A percentile compares a stretch with the other conserved stretches of the same genome.
Conservation (phyloP, 306 rosid genomes). For the Sicyos baderoa region DNA sequence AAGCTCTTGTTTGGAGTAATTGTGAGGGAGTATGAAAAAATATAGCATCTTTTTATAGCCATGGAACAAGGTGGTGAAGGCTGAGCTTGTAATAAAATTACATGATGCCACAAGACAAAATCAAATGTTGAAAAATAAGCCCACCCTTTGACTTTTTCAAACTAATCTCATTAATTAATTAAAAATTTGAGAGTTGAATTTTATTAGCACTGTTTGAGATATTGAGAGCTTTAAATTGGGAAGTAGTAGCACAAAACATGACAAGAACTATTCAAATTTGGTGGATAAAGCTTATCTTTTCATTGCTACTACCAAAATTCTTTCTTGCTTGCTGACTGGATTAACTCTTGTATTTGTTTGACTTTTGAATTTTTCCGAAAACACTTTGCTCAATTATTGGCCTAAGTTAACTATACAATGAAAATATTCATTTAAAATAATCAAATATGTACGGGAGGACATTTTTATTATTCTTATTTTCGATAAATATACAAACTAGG, state of each 20-base stretch:
- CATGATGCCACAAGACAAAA: background rate
- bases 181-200: conserved; percentile 4
- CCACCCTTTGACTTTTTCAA: conserved; percentile 8
- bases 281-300: background rate
- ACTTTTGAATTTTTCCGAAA: too few relatives aligned
- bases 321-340: too few relatives aligned
- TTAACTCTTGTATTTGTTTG: too few relatives aligned
- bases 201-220: background rate
- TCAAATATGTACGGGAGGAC: too few relatives aligned
- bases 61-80: background rate
- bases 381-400: too few relatives aligned
- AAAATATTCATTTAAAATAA: too few relatives aligned
- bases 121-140: background rate
- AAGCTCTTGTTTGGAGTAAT: background rate
- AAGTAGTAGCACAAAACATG: background rate
- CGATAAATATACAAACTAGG: too few relatives aligned
- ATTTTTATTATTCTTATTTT: too few relatives aligned
- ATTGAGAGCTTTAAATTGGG: background rate
- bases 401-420: too few relatives aligned
- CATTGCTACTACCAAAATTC: too few relatives aligned
- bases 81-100: background rate
- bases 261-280: conserved; percentile 7
- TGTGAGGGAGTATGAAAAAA: conserved; percentile 1
- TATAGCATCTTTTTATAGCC: conserved; percentile 3
- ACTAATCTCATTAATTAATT: background rate